These are phyloP conservation scores for Paraphaeosphaeria sporulosa DNA, from an alignment of 2,329 filamentous ascomycete species.

Conservation along the genomic window DNA sequence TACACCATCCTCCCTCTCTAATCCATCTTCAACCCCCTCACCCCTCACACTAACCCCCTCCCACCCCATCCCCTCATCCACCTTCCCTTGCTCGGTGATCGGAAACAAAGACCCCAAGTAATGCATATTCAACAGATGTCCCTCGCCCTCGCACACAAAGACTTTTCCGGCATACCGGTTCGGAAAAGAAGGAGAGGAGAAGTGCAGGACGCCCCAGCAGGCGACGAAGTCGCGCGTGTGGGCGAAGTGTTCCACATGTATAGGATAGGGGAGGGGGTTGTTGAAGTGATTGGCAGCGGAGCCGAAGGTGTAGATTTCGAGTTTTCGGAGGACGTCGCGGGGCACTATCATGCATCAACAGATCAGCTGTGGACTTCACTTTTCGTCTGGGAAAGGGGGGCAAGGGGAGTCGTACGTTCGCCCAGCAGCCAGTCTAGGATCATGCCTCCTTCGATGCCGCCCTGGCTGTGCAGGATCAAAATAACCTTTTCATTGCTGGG, in stretches of 20 bases:
- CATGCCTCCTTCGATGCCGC: conserved; percentile 75
- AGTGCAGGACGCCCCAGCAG: conserved; percentile 76
- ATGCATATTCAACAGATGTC: conserved; percentile 60
- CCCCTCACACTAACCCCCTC: conserved; percentile 46
- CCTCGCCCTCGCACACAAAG: conserved; percentile 51
- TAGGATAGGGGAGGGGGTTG: conserved; percentile 66
- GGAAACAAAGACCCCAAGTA: conserved; percentile 70
- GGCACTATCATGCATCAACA: conserved; percentile 58
- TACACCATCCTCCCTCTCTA: background rate
- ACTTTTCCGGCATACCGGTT: conserved; percentile 60
- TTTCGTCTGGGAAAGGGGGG: background rate
- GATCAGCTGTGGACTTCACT: conserved; percentile 18
- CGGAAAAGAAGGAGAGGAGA: conserved; percentile 56
- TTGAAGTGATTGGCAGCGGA: conserved; percentile 84
- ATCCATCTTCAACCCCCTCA: background rate
- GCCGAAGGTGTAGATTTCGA: conserved; percentile 78
- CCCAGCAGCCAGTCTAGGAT: conserved; percentile 80
- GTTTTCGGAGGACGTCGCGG: conserved; percentile 26
- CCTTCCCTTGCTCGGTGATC: conserved; percentile 57
- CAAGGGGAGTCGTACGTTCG: conserved; percentile 67
- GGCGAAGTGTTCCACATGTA: conserved; percentile 80
- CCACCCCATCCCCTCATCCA: conserved; percentile 62
- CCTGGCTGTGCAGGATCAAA: conserved; percentile 79
- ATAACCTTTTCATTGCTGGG: conserved; percentile 71
- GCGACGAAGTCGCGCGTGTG: conserved; percentile 78